Conservation (phyloP, 2,329 filamentous ascomycete genomes). For the Thelonectria blattea region DNA sequence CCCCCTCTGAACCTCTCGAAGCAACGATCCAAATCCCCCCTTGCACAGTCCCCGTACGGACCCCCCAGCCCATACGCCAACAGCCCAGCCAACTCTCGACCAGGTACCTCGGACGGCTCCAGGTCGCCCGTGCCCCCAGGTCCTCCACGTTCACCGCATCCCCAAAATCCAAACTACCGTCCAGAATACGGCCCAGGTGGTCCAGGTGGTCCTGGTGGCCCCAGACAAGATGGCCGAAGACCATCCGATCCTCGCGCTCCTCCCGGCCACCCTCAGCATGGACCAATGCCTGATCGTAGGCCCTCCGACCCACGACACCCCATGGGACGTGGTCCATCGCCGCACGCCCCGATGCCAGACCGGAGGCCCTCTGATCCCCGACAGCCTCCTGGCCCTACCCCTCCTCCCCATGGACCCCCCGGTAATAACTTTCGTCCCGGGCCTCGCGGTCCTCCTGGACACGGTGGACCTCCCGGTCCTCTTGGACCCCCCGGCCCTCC, state of each 20-base stretch:
- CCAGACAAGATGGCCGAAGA: conserved; percentile 29
- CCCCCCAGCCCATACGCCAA: conserved; percentile 42
- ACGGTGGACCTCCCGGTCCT: not conserved
- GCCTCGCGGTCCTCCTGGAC: conserved; percentile 22
- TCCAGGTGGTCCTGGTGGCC: conserved; percentile 28
- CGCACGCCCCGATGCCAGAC: conserved; percentile 19
- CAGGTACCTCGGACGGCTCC: conserved; percentile 42
- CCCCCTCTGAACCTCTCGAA: conserved; percentile 49
- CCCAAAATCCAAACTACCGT: conserved; percentile 38
- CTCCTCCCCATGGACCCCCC: conserved; percentile 24
- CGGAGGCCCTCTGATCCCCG: conserved; percentile 28
- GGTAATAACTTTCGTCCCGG: conserved; percentile 22
- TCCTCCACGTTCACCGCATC: conserved; percentile 38
- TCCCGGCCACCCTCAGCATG: conserved; percentile 19
- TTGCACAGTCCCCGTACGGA: conserved; percentile 46
- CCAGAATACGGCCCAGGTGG: conserved; percentile 36
- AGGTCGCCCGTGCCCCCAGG: conserved; percentile 40
- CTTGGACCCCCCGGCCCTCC: conserved; percentile 24
- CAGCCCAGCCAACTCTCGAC: conserved; percentile 40
- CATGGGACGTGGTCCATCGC: conserved; percentile 30
- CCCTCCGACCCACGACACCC: conserved; percentile 23
- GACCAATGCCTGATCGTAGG: conserved; percentile 27
- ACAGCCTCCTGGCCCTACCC: conserved; percentile 27
- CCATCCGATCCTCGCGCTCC: conserved; percentile 24
- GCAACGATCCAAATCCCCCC: conserved; percentile 53